phyloP scores from a whole-genome alignment of 2,329 filamentous ascomycete species.

The Escovopsis sp. region DNA sequence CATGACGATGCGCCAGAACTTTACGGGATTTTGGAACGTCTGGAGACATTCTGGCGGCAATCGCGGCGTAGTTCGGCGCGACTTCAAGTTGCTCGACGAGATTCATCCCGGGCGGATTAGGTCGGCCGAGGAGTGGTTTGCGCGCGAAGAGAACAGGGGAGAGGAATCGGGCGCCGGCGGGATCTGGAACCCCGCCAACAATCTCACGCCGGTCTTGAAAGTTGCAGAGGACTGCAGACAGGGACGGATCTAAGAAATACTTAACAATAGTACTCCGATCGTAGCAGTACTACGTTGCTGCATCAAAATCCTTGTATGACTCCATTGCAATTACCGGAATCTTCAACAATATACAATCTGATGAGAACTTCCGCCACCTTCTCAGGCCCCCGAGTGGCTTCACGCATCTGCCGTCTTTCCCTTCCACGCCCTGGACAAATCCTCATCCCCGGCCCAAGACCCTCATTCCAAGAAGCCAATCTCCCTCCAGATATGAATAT shows the following conservation, averaged over 20 bases:
- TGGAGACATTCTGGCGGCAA: conserved; percentile 28
- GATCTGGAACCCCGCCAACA: conserved; percentile 8
- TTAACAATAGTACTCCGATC: not conserved
- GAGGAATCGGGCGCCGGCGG: conserved; percentile 4
- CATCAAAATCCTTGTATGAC: too few relatives aligned
- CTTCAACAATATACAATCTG: too few relatives aligned
- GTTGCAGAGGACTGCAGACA: conserved; percentile 8
- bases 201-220: conserved; percentile 8
- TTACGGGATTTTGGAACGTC: conserved; percentile 35
- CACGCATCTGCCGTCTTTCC: too few relatives aligned
- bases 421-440: too few relatives aligned
- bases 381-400: too few relatives aligned
- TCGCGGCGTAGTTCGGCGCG: conserved; percentile 25
- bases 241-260: conserved; percentile 5
- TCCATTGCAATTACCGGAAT: too few relatives aligned
- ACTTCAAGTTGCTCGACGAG: conserved; percentile 35
- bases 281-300: too few relatives aligned
- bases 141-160: conserved; percentile 20
- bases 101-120: conserved; percentile 34
- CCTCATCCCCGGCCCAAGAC: not conserved
- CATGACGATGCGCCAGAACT: conserved; percentile 30
- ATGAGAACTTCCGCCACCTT: too few relatives aligned
- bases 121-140: conserved; percentile 34
- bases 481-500: not conserved
- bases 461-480: not conserved